Evolutionary conservation across 176 grass and related monocot species (phyloP).

Genomic region (Phoenix roebelenii): DNA sequence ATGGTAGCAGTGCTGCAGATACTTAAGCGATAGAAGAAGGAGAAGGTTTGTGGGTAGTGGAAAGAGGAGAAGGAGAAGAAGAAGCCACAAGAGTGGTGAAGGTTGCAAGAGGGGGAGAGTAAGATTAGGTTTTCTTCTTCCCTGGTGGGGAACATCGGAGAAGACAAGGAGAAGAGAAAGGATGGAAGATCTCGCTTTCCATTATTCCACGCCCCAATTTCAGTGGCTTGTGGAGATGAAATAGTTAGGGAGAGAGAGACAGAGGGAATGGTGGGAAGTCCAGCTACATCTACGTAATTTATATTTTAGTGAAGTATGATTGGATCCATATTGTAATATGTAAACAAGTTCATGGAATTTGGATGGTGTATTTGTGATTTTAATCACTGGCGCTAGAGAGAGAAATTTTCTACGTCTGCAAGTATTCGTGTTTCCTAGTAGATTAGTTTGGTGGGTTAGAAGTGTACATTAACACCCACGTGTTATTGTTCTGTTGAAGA

Average conservation of each 20-base stretch:
- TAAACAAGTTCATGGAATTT: no score
- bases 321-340: no score
- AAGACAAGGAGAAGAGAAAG: not conserved
- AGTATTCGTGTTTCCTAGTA: no score
- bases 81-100: slow-evolving; percentile 8
- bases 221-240: not conserved
- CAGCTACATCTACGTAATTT: no score
- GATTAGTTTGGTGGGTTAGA: no score
- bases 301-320: no score
- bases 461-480: no score
- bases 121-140: not conserved
- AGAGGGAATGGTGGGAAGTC: not conserved
- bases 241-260: not conserved
- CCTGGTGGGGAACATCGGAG: not conserved
- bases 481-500: no score
- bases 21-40: not conserved
- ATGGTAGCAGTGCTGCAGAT: slow-evolving; percentile 10
- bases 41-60: no score
- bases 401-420: no score
- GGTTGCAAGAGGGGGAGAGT: not conserved
- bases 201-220: not conserved
- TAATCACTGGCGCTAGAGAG: no score
- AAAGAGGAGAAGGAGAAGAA: slow-evolving; percentile 2
- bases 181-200: slow-evolving; percentile 1
- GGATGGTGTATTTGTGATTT: no score